Conservation (phyloP, 805 yeast genomes). For the Hagleromyces aurorensis region DNA sequence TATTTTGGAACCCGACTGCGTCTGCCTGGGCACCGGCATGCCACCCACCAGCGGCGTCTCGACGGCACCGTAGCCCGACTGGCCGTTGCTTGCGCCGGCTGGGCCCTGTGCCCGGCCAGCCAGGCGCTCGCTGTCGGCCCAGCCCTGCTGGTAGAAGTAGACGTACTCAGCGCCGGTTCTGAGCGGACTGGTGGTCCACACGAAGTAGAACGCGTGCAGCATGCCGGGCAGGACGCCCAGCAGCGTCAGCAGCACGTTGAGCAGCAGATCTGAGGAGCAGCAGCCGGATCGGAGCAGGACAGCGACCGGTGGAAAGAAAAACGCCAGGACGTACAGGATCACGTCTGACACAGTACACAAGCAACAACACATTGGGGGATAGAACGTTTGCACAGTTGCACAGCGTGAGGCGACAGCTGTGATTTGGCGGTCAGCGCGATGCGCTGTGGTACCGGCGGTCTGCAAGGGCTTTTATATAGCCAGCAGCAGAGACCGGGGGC, state of each 20-base stretch:
- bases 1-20: slow-evolving; percentile 4
- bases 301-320: slow-evolving; percentile 68
- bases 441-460: no score
- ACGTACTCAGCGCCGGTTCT: slow-evolving; percentile 20
- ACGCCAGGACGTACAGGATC: slow-evolving; percentile 50
- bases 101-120: slow-evolving; percentile 2
- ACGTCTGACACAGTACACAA: slow-evolving; percentile 39
- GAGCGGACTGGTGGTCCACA: slow-evolving; percentile 30
- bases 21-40: slow-evolving; percentile 4
- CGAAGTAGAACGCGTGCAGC: slow-evolving; percentile 50
- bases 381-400: no score
- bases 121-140: slow-evolving; percentile 25
- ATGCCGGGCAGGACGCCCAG: slow-evolving; percentile 75
- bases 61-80: slow-evolving; percentile 4
- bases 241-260: slow-evolving; percentile 59
- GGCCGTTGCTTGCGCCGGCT: slow-evolving; percentile 1
- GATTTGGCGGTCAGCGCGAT: no score
- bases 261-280: slow-evolving; percentile 44
- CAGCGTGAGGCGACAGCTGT: no score
- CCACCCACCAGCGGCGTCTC: slow-evolving; percentile 5
- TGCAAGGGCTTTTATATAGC: no score
- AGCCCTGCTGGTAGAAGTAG: slow-evolving; percentile 28
- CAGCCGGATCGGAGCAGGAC: slow-evolving; percentile 59
- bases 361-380: no score
- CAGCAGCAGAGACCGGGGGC: no score